Evolutionary conservation across 2,329 filamentous ascomycete genomes (phyloP).

Genomic region (Trichoderma guizhouense): DNA sequence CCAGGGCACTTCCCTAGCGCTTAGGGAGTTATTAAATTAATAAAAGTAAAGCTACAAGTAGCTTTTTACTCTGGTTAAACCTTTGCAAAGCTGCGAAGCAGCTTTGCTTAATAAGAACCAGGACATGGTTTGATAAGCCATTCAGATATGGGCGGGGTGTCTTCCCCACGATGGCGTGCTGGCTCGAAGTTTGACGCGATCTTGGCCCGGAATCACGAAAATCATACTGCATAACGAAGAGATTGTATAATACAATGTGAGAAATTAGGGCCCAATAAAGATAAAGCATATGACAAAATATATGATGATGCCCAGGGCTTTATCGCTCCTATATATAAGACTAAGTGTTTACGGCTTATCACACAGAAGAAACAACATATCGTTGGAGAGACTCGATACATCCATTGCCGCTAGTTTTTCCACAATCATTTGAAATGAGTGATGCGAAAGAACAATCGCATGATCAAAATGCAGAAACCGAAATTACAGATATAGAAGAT

Average conservation of each 20-base stretch:
- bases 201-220: not conserved
- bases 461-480: not conserved
- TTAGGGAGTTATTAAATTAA: too few species aligned
- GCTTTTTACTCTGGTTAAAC: too few species aligned
- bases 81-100: too few species aligned
- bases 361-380: not conserved
- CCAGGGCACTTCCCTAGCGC: too few species aligned
- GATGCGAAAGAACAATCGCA: not conserved
- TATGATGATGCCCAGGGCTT: not conserved
- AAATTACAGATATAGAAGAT: not conserved
- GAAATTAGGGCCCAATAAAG: not conserved
- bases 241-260: not conserved
- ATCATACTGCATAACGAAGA: not conserved
- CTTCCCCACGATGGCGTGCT: conserved; percentile 13
- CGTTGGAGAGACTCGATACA: not conserved
- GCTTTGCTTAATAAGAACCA: not conserved
- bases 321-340: not conserved
- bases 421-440: not conserved
- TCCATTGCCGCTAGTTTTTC: not conserved
- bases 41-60: too few species aligned
- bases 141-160: not conserved
- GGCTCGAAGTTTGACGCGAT: conserved; percentile 2
- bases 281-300: not conserved
- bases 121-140: not conserved
- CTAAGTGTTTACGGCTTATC: not conserved